A percentile compares a stretch with the other conserved stretches of the same genome.
phyloP scores from a whole-genome alignment of 371 early-diverging fungal genomes.

The Syncephalastrum sp. region DNA sequence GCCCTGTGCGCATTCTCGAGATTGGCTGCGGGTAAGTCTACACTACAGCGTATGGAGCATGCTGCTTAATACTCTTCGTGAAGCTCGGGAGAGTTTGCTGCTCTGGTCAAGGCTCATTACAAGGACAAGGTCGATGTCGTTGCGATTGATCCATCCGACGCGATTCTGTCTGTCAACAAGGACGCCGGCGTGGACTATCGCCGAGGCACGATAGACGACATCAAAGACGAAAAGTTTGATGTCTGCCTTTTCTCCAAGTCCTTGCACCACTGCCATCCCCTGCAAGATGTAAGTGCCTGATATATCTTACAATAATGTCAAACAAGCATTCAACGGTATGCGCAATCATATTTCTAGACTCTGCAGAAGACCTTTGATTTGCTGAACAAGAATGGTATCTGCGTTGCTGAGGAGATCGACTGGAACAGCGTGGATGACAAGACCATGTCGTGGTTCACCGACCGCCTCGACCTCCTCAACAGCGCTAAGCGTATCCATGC shows the following conservation, averaged over 20 bases:
- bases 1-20: constrained; percentile 3
- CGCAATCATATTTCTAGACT: background rate
- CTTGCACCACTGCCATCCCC: constrained; percentile 13
- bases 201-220: background rate
- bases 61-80: too few species aligned
- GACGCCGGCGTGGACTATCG: background rate
- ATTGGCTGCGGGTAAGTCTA: constrained; percentile 11
- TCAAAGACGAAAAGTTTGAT: constrained; percentile 8
- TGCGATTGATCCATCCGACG: constrained; percentile 8
- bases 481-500: too few species aligned
- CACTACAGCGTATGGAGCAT: background rate
- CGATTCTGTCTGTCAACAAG: constrained; percentile 1
- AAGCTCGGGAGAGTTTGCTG: constrained; percentile 9
- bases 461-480: constrained; percentile 4
- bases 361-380: background rate
- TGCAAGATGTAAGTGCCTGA: constrained; percentile 1
- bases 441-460: constrained; percentile 2
- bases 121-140: constrained; percentile 4
- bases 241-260: constrained; percentile 10
- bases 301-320: background rate
- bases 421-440: background rate
- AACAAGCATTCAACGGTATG: too few species aligned
- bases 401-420: constrained; percentile 8
- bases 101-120: constrained; percentile 5
- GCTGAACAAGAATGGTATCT: constrained; percentile 5